These are phyloP conservation scores for Colletotrichum camelliae DNA, from an alignment of 2,329 filamentous ascomycete species.

Conservation along the genomic window DNA sequence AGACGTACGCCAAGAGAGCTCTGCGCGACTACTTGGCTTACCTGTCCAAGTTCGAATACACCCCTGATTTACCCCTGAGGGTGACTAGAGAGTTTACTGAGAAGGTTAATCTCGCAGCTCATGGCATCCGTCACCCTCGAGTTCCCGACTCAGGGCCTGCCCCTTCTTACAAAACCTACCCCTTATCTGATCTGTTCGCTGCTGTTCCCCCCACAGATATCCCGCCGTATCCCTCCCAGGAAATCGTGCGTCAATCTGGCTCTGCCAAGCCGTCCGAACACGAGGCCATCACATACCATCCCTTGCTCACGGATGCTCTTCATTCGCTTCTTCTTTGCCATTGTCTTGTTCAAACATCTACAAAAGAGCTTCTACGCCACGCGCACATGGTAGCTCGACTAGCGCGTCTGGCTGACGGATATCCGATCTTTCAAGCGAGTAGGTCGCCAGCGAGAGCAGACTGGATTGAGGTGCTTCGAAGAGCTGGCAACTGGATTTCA, in stretches of 20 bases:
- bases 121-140: constrained; percentile 48
- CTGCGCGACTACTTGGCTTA: constrained; percentile 77
- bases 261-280: constrained; percentile 37
- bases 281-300: constrained; percentile 80
- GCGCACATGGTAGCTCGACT: constrained; percentile 83
- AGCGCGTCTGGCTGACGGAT: constrained; percentile 76
- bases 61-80: constrained; percentile 69
- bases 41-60: constrained; percentile 78
- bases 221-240: constrained; percentile 67
- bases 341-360: constrained; percentile 78
- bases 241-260: constrained; percentile 34
- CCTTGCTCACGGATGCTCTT: constrained; percentile 78
- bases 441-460: constrained; percentile 76
- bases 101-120: constrained; percentile 62
- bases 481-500: constrained; percentile 72
- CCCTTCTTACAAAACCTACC: constrained; percentile 44
- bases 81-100: constrained; percentile 62
- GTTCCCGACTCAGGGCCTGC: constrained; percentile 7
- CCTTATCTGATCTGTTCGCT: constrained; percentile 71
- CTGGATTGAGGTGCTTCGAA: constrained; percentile 78
- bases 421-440: constrained; percentile 78
- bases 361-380: constrained; percentile 79
- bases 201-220: constrained; percentile 70
- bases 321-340: constrained; percentile 82
- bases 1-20: constrained; percentile 76